A percentile compares a stretch with the other conserved stretches of the same genome.
Evolutionary conservation across 148 eudicot species (phyloP).

Genomic region (Fallopia convolvulus): DNA sequence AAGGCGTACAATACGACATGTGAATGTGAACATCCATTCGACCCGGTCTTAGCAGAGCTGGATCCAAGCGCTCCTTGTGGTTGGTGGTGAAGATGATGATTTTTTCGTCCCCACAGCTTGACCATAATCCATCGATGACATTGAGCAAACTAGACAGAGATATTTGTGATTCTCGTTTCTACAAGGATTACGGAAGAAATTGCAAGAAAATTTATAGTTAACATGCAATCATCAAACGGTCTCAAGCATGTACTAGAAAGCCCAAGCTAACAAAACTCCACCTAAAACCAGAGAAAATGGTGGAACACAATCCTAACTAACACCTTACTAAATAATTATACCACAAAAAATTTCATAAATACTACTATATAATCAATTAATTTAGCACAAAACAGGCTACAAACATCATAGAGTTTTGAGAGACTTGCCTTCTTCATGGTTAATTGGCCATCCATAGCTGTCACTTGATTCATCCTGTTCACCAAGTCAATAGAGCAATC

Average conservation of each 20-base stretch:
- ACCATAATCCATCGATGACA: constrained; percentile 67
- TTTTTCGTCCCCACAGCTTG: constrained; percentile 61
- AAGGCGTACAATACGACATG: constrained; percentile 60
- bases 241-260: no score
- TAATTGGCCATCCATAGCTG: background rate
- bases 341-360: no score
- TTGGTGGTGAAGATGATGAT: constrained; percentile 64
- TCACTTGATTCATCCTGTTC: constrained; percentile 11
- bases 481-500: constrained; percentile 28
- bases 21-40: constrained; percentile 71
- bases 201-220: no score
- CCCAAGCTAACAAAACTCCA: no score
- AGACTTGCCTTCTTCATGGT: background rate
- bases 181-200: no score
- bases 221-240: no score
- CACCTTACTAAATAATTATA: no score
- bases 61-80: constrained; percentile 61
- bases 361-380: no score
- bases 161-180: constrained; percentile 21
- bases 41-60: constrained; percentile 67
- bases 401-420: no score
- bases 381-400: no score
- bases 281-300: no score
- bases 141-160: constrained; percentile 57
- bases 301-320: no score